A percentile compares a stretch with the other conserved stretches of the same genome.
Conservation (phyloP, 305 asterid genomes). For the Andrographis paniculata region DNA sequence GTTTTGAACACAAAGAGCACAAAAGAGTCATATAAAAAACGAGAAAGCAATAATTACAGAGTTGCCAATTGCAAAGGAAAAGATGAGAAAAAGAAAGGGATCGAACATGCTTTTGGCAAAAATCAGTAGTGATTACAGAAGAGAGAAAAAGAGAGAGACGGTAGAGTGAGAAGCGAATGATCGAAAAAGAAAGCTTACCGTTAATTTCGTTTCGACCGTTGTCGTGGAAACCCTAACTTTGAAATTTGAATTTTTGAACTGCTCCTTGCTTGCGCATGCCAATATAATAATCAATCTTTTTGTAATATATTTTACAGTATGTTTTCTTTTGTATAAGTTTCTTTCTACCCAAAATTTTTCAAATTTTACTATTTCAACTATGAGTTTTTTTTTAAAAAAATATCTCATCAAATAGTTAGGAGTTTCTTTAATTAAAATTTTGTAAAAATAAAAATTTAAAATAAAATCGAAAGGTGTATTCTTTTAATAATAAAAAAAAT, state of each 20-base stretch:
- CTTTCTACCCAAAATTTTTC: too few species aligned
- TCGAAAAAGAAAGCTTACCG: conserved; percentile 22
- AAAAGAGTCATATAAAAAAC: background rate
- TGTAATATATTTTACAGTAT: too few species aligned
- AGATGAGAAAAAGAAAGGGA: conserved; percentile 29
- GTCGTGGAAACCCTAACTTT: conserved; percentile 22
- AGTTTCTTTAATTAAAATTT: too few species aligned
- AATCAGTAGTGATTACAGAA: conserved; percentile 10
- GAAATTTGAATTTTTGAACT: conserved; percentile 38
- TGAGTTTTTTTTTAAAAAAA: too few species aligned
- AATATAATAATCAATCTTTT: too few species aligned
- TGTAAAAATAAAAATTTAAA: too few species aligned
- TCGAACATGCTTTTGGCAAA: conserved; percentile 25
- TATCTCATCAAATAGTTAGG: too few species aligned
- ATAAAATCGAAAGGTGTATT: too few species aligned
- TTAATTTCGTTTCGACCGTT: conserved; percentile 40
- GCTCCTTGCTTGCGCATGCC: background rate
- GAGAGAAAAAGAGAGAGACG: conserved; percentile 16
- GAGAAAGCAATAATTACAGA: conserved; percentile 21
- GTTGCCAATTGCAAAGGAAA: conserved; percentile 20
- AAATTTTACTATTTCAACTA: too few species aligned
- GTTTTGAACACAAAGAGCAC: conserved; percentile 27
- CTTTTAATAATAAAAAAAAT: too few species aligned
- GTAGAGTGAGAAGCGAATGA: background rate
- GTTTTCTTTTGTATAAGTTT: too few species aligned